Percentiles rank a stretch among this genome's conserved stretches.
Evolutionary conservation across 345 rosid genomes (phyloP).

Genomic region (Eutrema yunnanense): DNA sequence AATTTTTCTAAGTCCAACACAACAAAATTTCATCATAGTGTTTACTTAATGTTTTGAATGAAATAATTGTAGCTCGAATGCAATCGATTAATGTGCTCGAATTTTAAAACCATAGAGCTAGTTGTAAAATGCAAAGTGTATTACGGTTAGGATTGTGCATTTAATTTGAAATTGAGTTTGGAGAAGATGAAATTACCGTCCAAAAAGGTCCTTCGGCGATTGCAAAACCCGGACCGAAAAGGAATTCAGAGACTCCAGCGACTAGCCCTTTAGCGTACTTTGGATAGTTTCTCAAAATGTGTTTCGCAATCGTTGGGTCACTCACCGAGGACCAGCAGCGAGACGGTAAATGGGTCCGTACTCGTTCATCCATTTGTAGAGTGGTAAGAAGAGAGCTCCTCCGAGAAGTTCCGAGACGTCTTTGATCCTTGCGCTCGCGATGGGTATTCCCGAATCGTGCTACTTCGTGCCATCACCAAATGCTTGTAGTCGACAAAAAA

Average conservation of each 20-base stretch:
- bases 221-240: conserved; percentile 87
- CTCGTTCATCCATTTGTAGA: conserved; percentile 89
- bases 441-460: conserved; percentile 86
- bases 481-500: too few relatives aligned
- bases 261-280: conserved; percentile 87
- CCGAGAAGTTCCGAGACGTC: conserved; percentile 91
- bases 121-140: too few relatives aligned
- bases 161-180: background rate
- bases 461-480: too few relatives aligned
- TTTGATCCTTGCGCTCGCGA: conserved; percentile 77
- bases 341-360: conserved; percentile 88
- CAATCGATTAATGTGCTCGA: too few relatives aligned
- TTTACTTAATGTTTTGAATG: too few relatives aligned
- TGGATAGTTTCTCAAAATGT: conserved; percentile 64
- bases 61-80: too few relatives aligned
- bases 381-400: conserved; percentile 87
- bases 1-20: too few relatives aligned
- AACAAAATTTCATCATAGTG: too few relatives aligned
- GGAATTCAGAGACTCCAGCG: conserved; percentile 83
- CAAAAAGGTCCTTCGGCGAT: conserved; percentile 87
- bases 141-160: too few relatives aligned
- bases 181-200: conserved; percentile 48
- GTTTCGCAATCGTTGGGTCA: conserved; percentile 87
- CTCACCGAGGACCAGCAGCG: conserved; percentile 92
- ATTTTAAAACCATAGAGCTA: too few relatives aligned